These are phyloP conservation scores for Carex scoparia DNA, from an alignment of 176 grass and related monocot species.

Conservation along the genomic window DNA sequence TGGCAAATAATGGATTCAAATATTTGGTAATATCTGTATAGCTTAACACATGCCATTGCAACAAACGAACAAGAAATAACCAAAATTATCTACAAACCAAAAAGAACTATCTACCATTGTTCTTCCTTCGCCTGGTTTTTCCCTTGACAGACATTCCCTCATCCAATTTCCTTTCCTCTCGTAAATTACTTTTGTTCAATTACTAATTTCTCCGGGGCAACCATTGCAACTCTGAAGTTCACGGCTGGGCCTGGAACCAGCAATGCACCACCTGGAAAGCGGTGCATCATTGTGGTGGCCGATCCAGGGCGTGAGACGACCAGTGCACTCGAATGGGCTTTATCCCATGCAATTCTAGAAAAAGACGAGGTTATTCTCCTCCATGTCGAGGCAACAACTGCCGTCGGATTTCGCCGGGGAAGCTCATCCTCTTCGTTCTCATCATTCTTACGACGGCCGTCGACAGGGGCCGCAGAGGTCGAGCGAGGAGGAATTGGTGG, in stretches of 20 bases:
- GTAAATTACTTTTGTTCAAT: not conserved
- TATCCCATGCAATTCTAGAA: constrained; percentile 63
- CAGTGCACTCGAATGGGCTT: constrained; percentile 74
- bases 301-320: constrained; percentile 60
- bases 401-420: constrained; percentile 19
- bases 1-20: not conserved
- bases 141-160: not conserved
- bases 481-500: not conserved
- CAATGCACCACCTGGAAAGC: constrained; percentile 23
- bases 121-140: not conserved
- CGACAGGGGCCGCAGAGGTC: not conserved
- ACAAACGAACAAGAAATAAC: constrained; percentile 16
- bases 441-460: constrained; percentile 15
- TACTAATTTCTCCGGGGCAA: not conserved
- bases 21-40: not conserved
- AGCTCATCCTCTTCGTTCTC: constrained; percentile 28
- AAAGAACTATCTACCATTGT: constrained; percentile 9
- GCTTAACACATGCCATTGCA: not conserved
- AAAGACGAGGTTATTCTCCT: constrained; percentile 74
- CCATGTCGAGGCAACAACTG: constrained; percentile 54
- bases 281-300: constrained; percentile 66
- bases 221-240: constrained; percentile 8
- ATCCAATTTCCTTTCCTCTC: not conserved
- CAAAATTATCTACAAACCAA: constrained; percentile 31
- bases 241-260: not conserved